Evolutionary conservation across 345 rosid species (phyloP).

Genomic region (Brassica juncea): DNA sequence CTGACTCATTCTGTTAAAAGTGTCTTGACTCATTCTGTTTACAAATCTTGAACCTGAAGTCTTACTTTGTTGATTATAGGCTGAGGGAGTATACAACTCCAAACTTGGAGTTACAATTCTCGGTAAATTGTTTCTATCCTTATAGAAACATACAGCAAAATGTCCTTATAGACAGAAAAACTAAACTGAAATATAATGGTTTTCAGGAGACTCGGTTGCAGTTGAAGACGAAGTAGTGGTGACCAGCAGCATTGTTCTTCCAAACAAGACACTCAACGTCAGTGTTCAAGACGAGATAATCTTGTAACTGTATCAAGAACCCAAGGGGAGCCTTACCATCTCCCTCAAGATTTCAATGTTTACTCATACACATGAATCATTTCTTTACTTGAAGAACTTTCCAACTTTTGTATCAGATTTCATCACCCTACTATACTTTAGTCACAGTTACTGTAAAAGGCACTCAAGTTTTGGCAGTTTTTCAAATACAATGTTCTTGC

Average conservation of each 20-base stretch:
- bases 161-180: background rate
- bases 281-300: conserved; percentile 87
- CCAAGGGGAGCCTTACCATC: conserved; percentile 11
- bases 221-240: conserved; percentile 96
- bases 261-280: conserved; percentile 75
- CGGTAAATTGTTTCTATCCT: conserved; percentile 50
- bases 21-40: background rate
- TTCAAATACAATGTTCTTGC: no score
- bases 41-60: conserved; percentile 25
- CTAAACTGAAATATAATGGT: background rate
- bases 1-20: conserved; percentile 11
- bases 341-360: conserved; percentile 16
- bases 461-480: conserved; percentile 23
- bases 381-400: conserved; percentile 1
- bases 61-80: conserved; percentile 52
- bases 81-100: conserved; percentile 78
- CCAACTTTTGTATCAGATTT: conserved; percentile 22
- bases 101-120: conserved; percentile 94
- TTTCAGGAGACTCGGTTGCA: conserved; percentile 80
- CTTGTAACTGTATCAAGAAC: conserved; percentile 41
- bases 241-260: conserved; percentile 86
- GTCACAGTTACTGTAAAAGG: conserved; percentile 29
- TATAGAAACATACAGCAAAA: no score
- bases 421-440: conserved; percentile 3
- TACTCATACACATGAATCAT: background rate